Base-by-base conservation (phyloP, 2,329 filamentous ascomycete genomes). In the Aspergillus alliaceus region DNA sequence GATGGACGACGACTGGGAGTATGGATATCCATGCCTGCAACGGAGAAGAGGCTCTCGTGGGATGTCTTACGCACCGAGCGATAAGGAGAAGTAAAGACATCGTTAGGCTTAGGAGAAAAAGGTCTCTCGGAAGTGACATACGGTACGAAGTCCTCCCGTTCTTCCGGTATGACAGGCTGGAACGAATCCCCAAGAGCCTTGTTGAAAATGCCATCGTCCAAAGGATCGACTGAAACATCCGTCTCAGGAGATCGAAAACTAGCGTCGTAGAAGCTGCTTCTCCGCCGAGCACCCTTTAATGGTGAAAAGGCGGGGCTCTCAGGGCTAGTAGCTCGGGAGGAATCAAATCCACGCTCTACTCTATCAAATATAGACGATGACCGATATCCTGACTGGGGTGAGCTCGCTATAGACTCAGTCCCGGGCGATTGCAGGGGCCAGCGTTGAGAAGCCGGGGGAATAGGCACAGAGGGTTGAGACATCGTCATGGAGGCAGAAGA, bases 11-110 rank as follows among this genome's bases (percentile, higher is more conserved):
- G 82, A 66, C 88, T 87, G 4, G 96, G 80, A 0, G 90, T 92
- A 71, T 96, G 92, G 50, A 96, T 96, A 69, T 97, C 93, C 72
- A 96, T 88, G 2, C 91, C 92, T 0, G 88, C 86, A 1, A 96
- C 83, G 0, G 93, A 97, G 64, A 97, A 84, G 59, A 97, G 87
- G 18, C 91, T 96, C 71, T 97, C 93, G 65, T 96, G 91, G 1
- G 93, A 96, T 2, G 86, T 82, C 31, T 89, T 87, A 39, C 85
- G 89, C 4, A 93, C 74, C 2, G 75, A 73, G 53, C 76, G 78
- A 73, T 64, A 68, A 40, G 64, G 67, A 27, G 64, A 57, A 20
- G 66, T 64, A 15, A 71, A 65, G 3, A 70, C 60, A 53, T 67
- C 68, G 5, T 64, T 60, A 22, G 60, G 51, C 31, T 58, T 35